Base-by-base conservation (phyloP, 2,329 filamentous ascomycete genomes). In the Arthrinium phaeospermum region DNA sequence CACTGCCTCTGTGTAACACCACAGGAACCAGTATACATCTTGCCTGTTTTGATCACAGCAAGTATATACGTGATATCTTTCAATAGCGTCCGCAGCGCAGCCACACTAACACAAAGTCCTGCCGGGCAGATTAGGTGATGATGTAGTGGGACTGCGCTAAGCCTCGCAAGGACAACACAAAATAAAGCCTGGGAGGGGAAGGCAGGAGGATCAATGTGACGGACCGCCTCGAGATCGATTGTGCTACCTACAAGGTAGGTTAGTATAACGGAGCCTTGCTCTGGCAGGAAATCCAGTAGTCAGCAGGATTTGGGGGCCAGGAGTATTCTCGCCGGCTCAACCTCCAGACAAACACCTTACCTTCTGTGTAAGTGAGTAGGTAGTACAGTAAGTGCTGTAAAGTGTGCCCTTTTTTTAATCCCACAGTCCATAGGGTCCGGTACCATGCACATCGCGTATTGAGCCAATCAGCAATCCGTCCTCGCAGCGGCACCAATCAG, bases 401-500 rank as follows among this genome's bases (percentile, higher is more conserved):
- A 4, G 4, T 10, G 53, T 37, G 30, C 27, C 30, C 7, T 37
- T 37, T 30, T 30, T 10, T 14, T 19, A 22, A n/a, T n/a, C 22
- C 51, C 27, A 3, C 27, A 30, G 34, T 14, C 53, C 53, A 37
- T 19, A 34, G 53, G 13, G 16, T 27, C 53, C 14, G 51, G 53
- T 61, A 61, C 16, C 22, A n/a, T 64, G 57, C 57, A 13, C 57
- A 10, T 64, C 57, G 57, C 7, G 19, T 64, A 64, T 64, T 1
- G 34, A 13, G 57, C 57, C 57, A 64, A 64, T 64, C 57, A 64
- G 57, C 57, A n/a, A 13, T 4, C 16, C 19, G 57, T 30, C 19
- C 57, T 64, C 57, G 57, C 30, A 41, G 19, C 19, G 34, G 57
- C 57, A 19, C 57, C 57, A 64, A 64, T 64, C 57, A 64, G 57